Base-by-base conservation (phyloP, 2,329 filamentous ascomycete species). In the Hypoxylon rubiginosum region DNA sequence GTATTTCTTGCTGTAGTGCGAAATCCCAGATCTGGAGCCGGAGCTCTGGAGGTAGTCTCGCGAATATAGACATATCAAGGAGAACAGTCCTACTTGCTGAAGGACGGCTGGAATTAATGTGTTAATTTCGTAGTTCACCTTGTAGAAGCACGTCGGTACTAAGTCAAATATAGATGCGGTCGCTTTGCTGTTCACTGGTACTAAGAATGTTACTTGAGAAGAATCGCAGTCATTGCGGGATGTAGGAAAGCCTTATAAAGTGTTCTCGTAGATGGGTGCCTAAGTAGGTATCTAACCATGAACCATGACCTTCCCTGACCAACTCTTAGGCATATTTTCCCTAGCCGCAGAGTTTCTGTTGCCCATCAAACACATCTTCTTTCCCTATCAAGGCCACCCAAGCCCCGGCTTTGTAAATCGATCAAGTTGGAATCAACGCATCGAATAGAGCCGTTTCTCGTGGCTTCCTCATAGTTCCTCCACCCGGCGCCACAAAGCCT, bases 21-120 rank as follows among this genome's bases (percentile, higher is more conserved):
- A 54, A 36, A 45, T 66, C 55, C 64, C 64, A 66, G 15, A 66
- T 66, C 17, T 32, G 13, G 11, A 51, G 30, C 13, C 59, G 55
- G 11, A 66, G 24, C 53, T 62, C 64, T 7, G 41, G 17, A 1
- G 59, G 55, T 11, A 66, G 46, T 39, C 26, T 48, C 4, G 57
- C 32, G 36, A 65, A 65, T 10, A 5, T 57, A 43, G 15, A 8
- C 58, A 54, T 59, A 13, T n/a, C 30, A n/a, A 55, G 3, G 48
- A 24, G 28, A 19, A n/a, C n/a, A 11, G 17, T 53, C 21, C 11
- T 49, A 15, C 30, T 34, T 34, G 30, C 30, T 48, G 28, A 50
- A 45, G 45, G 19, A 45, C 28, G 19, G 21, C 30, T 34, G 30
- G 10, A 6, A 34, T 4, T 34, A 34, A 34, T 4, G 10, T 34